These are phyloP conservation scores for Pugionium dolabratum DNA, from an alignment of 345 rosid genomes.

Conservation along the genomic window DNA sequence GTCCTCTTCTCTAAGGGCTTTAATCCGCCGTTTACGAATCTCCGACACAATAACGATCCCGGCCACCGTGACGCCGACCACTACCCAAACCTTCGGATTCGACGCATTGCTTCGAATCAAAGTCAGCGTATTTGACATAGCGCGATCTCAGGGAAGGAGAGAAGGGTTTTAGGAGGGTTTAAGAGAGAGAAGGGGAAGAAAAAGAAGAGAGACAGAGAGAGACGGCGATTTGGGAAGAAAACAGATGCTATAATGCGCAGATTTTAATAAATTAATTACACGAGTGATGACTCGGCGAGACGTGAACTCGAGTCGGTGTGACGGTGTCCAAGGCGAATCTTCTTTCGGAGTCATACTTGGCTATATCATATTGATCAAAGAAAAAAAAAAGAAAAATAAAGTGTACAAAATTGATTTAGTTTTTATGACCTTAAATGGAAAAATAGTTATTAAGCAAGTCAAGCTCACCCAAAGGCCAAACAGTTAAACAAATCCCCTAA, in stretches of 20 bases:
- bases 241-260: conserved; percentile 21
- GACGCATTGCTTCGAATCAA: conserved; percentile 51
- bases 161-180: conserved; percentile 49
- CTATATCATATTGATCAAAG: too few relatives aligned
- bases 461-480: background rate
- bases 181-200: conserved; percentile 14
- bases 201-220: background rate
- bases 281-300: conserved; percentile 18
- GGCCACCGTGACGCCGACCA: conserved; percentile 74
- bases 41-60: conserved; percentile 73
- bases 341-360: conserved; percentile 1
- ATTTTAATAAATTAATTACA: background rate
- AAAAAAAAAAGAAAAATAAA: too few relatives aligned
- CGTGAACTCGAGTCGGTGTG: conserved; percentile 14
- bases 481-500: too few relatives aligned
- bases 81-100: conserved; percentile 74
- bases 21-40: conserved; percentile 62
- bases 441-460: conserved; percentile 18
- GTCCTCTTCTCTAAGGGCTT: conserved; percentile 47
- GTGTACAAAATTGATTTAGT: background rate
- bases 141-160: conserved; percentile 32
- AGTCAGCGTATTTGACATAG: conserved; percentile 53
- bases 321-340: conserved; percentile 18
- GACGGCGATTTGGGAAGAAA: background rate
- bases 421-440: background rate